phyloP scores from a whole-genome alignment of 371 early-diverging fungal species.

The Rhizopus sp. region DNA sequence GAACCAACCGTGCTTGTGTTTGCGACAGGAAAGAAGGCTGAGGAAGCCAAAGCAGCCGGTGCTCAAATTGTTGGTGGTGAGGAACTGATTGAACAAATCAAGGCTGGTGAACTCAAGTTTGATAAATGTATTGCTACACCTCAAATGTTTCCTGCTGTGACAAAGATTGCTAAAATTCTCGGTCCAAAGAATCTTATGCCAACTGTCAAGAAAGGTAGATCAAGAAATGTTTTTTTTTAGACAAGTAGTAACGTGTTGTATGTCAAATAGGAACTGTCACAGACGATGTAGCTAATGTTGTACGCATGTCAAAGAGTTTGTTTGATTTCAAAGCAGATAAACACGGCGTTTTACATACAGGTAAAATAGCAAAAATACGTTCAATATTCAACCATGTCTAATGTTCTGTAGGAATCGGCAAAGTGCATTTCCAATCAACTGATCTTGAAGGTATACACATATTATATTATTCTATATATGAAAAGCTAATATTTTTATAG shows the following conservation, averaged over 20 bases:
- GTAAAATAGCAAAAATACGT: conserved; percentile 26
- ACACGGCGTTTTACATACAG: conserved; percentile 70
- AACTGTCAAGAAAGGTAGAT: conserved; percentile 81
- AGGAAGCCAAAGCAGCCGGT: conserved; percentile 80
- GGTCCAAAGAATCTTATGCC: conserved; percentile 98
- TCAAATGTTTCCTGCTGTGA: conserved; percentile 85
- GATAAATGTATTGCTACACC: conserved; percentile 89
- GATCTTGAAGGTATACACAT: conserved; percentile 45
- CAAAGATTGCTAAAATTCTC: conserved; percentile 88
- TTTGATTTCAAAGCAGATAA: conserved; percentile 82
- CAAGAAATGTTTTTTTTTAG: not conserved
- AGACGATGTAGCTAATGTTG: conserved; percentile 63
- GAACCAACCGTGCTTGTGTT: conserved; percentile 73
- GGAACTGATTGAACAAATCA: conserved; percentile 77
- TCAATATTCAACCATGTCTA: not conserved
- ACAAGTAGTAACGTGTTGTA: not conserved
- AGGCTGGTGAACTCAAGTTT: conserved; percentile 70
- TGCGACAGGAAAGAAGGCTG: conserved; percentile 81
- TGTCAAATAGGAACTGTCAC: conserved; percentile 69
- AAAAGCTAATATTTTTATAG: conserved; percentile 12
- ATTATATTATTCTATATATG: conserved; percentile 3
- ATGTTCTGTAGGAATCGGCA: conserved; percentile 47
- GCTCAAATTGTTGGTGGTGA: conserved; percentile 86
- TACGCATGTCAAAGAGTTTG: conserved; percentile 64
- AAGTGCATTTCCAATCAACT: conserved; percentile 47